phyloP scores from a whole-genome alignment of 768 basidiomycete genomes.

The Boletus rufocinnamomeus region DNA sequence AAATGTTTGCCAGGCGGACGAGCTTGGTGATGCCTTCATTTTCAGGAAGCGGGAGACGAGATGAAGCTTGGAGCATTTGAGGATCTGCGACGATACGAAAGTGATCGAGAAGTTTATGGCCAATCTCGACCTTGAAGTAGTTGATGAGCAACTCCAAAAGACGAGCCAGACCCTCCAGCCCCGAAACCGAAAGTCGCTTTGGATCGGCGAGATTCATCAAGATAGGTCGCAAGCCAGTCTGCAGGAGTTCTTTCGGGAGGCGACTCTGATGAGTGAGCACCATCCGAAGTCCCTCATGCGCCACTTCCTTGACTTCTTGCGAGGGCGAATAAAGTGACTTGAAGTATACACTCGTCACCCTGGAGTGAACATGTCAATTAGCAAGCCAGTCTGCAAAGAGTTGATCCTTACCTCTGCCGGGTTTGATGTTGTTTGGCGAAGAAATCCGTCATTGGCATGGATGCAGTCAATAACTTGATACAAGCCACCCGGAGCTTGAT shows the following conservation, averaged over 20 bases:
- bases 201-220: constrained; percentile 98
- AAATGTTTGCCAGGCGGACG: constrained; percentile 94
- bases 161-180: constrained; percentile 90
- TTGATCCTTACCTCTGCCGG: constrained; percentile 67
- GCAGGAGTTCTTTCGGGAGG: constrained; percentile 91
- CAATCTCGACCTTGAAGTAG: constrained; percentile 99
- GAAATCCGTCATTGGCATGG: constrained; percentile 94
- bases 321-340: constrained; percentile 95
- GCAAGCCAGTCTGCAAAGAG: not conserved
- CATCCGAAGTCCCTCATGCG: constrained; percentile 89
- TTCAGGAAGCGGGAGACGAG: constrained; percentile 77
- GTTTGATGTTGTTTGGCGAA: constrained; percentile 82
- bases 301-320: constrained; percentile 90
- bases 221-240: constrained; percentile 94
- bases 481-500: constrained; percentile 91
- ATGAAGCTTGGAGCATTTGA: constrained; percentile 76
- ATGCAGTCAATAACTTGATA: constrained; percentile 89
- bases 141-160: constrained; percentile 93
- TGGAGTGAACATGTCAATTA: constrained; percentile 34
- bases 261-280: constrained; percentile 88
- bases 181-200: constrained; percentile 88
- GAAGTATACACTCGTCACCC: constrained; percentile 95
- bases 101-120: constrained; percentile 94
- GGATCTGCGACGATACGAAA: constrained; percentile 92
- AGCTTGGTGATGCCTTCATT: constrained; percentile 92